These are phyloP conservation scores for Zelopaecilomyces penicillatus DNA, from an alignment of 2,329 filamentous ascomycete genomes.

Conservation along the genomic window DNA sequence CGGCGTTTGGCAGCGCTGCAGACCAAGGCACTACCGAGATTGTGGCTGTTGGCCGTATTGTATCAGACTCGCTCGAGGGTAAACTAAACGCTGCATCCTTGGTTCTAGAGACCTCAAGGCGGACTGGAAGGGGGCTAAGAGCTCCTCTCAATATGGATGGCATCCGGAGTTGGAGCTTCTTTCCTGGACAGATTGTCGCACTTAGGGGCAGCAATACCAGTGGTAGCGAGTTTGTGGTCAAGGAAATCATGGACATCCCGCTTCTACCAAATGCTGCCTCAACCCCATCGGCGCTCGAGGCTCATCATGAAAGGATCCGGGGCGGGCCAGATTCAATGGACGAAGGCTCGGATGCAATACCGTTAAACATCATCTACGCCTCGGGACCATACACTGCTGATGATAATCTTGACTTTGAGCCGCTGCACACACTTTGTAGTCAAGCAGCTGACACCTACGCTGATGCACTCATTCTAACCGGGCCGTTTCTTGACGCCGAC, in stretches of 20 bases:
- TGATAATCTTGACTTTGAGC: constrained; percentile 84
- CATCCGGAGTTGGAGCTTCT: constrained; percentile 68
- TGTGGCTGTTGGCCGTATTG: constrained; percentile 84
- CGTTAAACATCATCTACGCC: constrained; percentile 69
- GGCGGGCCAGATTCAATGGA: constrained; percentile 57
- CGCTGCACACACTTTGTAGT: constrained; percentile 71
- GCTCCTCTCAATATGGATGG: constrained; percentile 70
- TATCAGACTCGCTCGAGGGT: constrained; percentile 77
- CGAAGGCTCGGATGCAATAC: constrained; percentile 42
- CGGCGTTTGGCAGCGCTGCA: constrained; percentile 79
- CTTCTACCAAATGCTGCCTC: constrained; percentile 69
- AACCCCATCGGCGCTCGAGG: constrained; percentile 52
- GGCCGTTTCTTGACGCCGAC: constrained; percentile 86
- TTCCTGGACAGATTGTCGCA: constrained; percentile 90
- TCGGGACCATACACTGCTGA: constrained; percentile 89
- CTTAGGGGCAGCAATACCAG: constrained; percentile 79
- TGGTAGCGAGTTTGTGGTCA: constrained; percentile 73
- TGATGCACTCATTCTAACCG: constrained; percentile 71
- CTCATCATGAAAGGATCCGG: constrained; percentile 60
- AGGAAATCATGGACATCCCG: constrained; percentile 67
- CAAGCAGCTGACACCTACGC: constrained; percentile 66
- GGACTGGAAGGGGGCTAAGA: constrained; percentile 72
- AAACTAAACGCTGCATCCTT: constrained; percentile 79
- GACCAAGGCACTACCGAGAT: constrained; percentile 78
- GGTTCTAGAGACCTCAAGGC: constrained; percentile 78